These are phyloP conservation scores for Ilyonectria destructans DNA, from an alignment of 2,329 filamentous ascomycete genomes.

Conservation along the genomic window DNA sequence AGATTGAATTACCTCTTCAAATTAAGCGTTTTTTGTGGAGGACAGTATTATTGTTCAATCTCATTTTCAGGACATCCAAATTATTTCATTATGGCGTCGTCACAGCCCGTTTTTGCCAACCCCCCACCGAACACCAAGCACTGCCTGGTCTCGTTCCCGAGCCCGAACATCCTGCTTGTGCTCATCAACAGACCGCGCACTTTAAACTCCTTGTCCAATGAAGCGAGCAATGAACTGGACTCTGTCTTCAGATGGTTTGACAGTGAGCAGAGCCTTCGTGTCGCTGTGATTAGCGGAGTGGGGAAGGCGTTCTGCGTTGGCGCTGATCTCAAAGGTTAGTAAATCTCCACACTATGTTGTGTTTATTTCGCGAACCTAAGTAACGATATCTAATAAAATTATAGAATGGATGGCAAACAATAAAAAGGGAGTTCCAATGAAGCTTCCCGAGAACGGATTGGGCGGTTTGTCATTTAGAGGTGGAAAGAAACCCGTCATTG, in stretches of 20 bases:
- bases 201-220: background rate
- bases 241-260: background rate
- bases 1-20: no score
- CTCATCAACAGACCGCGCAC: background rate
- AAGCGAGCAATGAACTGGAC: background rate
- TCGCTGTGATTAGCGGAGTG: background rate
- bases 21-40: no score
- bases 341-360: no score
- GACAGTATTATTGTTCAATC: no score
- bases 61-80: no score
- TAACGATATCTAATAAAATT: no score
- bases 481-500: background rate
- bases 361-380: no score
- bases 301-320: background rate
- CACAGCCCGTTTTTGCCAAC: no score
- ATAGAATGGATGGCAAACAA: background rate
- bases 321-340: no score
- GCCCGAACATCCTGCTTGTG: background rate
- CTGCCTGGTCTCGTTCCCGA: no score
- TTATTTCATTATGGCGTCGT: no score
- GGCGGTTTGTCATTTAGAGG: background rate
- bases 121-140: no score
- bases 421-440: background rate
- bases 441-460: background rate
- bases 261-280: background rate